Evolutionary conservation across 2,329 filamentous ascomycete genomes (phyloP), one percentile per base, ranked within the genome.

Genomic region (Samsoniella hepiali): DNA sequence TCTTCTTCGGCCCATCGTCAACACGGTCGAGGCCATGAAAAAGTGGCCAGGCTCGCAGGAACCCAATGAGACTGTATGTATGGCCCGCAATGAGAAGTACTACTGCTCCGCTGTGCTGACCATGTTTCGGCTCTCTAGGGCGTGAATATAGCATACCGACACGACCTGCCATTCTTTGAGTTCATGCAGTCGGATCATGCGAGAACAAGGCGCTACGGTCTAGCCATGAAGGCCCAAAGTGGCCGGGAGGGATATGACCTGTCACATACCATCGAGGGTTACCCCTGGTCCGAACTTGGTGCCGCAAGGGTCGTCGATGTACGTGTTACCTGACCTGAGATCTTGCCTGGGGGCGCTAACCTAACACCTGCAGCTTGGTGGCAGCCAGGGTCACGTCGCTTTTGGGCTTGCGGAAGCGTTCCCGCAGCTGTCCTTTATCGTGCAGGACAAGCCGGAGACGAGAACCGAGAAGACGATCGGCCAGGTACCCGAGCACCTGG

Each of bases 371-470:
- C 17, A 73, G 71, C 63, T 72, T 49, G 71, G 70, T 6, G 72
- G 70, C 1, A 70, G 65, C 7, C 65, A 68, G 17, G 71, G 72
- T 3, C 67, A 69, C 22, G 68, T 72, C 1, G 65, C 70, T 3
- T 54, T 68, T 6, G 65, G 66, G 0, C 57, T 72, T 7, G 68
- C 71, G 8, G 64, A 66, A 31, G 55, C 63, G 1, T 73, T 71
- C 38, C 70, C 69, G 5, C 49, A 49, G 4, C 40, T 73, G 1
- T 68, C 66, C 15, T 82, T 85, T 67, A 70, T 84, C 3, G 82
- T 84, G 5, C 81, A 84, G 67, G 82, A 84, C 64, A 73, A 82
- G 3, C 69, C 71, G 2, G 75, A 74, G 56, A 79, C 77, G 40
- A 71, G 78, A 73, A 47, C 78, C 75, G 1, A 69, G 65, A 38